Base-by-base conservation (phyloP, 164 flowering plant genomes). In the Magnolia kwangsiensis region DNA sequence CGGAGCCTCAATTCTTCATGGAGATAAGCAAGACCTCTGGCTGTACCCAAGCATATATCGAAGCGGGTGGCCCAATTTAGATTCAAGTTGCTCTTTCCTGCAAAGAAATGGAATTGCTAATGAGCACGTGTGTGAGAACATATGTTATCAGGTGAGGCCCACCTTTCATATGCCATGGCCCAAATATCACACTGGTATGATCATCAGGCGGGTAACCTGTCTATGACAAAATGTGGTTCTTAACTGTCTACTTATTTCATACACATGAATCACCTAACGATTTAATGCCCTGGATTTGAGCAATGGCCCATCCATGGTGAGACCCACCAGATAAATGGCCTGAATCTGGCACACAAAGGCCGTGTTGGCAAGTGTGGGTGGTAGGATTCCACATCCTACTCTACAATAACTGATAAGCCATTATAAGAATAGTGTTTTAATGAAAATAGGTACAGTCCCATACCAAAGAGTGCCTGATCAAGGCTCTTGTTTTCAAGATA, bases 391-490 rank as follows among this genome's bases (percentile, higher is more conserved):
- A 55, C 18, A 11, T 55, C 61, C 18, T 16, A 9, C 18, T 55
- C 16, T 8, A 55, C 4, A 19, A 11, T 16, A 51, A 8, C 10
- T 11, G 18, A 14, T 51, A 8, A 8, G 2, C 18, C 61, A 16
- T 55, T 55, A 55, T 11, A 55, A 11, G 16, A 55, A 55, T 11
- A 55, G 3, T 8, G 61, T 55, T 55, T 55, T 55, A 16, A 8
- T 8, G 18, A 9, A 55, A 55, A 55, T 10, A 11, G 11, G 61
- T 55, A 16, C 18, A 3, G 16, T 37, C 45, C 45, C 79, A 2
- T 86, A 90, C 95, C 91, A 79, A 91, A 92, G 63, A 92, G 79
- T 76, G 89, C 89, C 77, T 90, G 89, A 83, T 90, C 97, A 66
- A 92, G 92, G 82, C 97, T 92, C 67, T 82, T 89, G 82, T 92